phyloP scores from a whole-genome alignment of 208 protist genomes.

The Trypanosoma vivax region DNA sequence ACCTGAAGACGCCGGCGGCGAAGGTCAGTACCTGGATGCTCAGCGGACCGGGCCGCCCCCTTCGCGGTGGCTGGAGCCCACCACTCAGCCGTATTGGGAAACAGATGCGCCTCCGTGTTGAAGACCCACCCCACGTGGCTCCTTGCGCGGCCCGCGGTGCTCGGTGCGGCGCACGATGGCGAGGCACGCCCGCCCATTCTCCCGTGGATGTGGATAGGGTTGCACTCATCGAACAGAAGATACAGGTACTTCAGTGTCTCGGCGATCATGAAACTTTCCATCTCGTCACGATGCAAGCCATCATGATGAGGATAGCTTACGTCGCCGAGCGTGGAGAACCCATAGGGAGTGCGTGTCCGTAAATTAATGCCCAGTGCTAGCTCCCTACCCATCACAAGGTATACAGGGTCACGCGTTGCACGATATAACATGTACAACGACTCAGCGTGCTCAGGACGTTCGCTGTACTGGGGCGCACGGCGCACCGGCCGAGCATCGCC shows the following conservation, averaged over 20 bases:
- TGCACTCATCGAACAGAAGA: constrained; percentile 84
- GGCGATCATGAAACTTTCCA: constrained; percentile 92
- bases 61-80: constrained; percentile 8
- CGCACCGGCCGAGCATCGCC: background rate
- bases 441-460: constrained; percentile 87
- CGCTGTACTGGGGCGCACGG: constrained; percentile 32
- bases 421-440: constrained; percentile 74
- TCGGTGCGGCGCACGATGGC: background rate
- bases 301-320: constrained; percentile 26
- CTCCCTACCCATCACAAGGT: constrained; percentile 58
- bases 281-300: constrained; percentile 38
- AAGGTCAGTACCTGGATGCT: background rate
- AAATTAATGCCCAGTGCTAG: constrained; percentile 48
- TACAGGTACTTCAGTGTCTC: constrained; percentile 97
- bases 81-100: constrained; percentile 38
- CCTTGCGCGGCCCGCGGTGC: background rate
- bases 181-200: constrained; percentile 5
- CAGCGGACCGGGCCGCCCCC: background rate
- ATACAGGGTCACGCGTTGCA: constrained; percentile 53
- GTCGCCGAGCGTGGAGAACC: constrained; percentile 35
- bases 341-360: constrained; percentile 40
- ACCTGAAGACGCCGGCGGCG: constrained; percentile 3
- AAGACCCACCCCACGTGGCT: constrained; percentile 35
- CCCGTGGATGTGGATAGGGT: constrained; percentile 20
- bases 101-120: constrained; percentile 55